phyloP scores from a whole-genome alignment of 805 yeast species.

The Isabelozyma rhagii region DNA sequence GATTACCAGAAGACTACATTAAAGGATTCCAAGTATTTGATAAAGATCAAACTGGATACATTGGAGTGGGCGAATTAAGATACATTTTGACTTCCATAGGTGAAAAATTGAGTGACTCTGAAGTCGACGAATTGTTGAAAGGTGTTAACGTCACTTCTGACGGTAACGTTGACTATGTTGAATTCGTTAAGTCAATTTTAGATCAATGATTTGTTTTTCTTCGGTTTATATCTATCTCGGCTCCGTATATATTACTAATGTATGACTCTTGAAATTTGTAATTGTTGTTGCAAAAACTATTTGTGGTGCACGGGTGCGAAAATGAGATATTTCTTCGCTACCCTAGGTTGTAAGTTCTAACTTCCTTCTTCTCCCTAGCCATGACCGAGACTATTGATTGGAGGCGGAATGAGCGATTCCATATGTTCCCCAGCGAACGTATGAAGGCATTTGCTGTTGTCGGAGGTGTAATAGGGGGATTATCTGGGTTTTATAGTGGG shows the following conservation, averaged over 20 bases:
- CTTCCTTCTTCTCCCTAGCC: not conserved
- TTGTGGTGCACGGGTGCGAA: not conserved
- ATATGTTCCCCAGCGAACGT: slow-evolving; percentile 46
- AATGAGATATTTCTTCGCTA: not conserved
- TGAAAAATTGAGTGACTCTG: slow-evolving; percentile 84
- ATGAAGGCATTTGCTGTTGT: slow-evolving; percentile 38
- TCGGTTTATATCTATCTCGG: not conserved
- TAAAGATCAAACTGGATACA: slow-evolving; percentile 91
- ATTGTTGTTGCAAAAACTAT: not conserved
- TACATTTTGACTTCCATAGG: slow-evolving; percentile 95
- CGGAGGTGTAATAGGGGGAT: slow-evolving; percentile 40
- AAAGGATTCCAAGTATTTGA: slow-evolving; percentile 95
- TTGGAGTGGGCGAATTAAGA: slow-evolving; percentile 94
- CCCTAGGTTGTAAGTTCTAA: not conserved
- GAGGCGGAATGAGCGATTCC: slow-evolving; percentile 41
- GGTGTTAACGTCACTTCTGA: slow-evolving; percentile 93
- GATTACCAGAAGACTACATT: slow-evolving; percentile 87
- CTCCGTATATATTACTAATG: not conserved
- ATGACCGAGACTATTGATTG: not conserved
- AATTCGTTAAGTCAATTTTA: slow-evolving; percentile 63
- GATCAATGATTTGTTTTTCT: not conserved
- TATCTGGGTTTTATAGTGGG: slow-evolving; percentile 61
- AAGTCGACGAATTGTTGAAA: slow-evolving; percentile 93
- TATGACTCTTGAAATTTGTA: not conserved
- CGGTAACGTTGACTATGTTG: slow-evolving; percentile 92